Evolutionary conservation across 148 eudicot genomes (phyloP).

Genomic region (Diospyros lotus): DNA sequence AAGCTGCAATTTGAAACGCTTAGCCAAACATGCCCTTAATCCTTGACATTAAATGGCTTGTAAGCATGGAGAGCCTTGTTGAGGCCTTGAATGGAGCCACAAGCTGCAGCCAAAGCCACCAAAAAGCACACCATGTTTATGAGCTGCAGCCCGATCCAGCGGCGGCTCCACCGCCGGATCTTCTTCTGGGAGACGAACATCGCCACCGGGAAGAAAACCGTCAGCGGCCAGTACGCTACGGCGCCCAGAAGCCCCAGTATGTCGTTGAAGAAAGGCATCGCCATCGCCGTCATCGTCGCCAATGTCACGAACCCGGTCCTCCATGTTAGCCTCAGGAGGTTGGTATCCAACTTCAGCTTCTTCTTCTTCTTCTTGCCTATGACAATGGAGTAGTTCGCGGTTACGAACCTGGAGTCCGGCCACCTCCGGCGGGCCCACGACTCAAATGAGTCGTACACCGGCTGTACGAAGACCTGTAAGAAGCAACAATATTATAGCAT

Average conservation of each 20-base stretch:
- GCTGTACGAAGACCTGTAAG: conserved; percentile 8
- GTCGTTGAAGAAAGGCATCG: conserved; percentile 23
- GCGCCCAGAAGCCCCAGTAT: conserved; percentile 19
- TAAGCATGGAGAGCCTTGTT: neutral
- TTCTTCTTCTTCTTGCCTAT: conserved; percentile 3
- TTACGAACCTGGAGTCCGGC: conserved; percentile 11
- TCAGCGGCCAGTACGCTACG: conserved; percentile 16
- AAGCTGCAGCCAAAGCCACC: conserved; percentile 17
- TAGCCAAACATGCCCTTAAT: too few species aligned
- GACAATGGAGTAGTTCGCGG: conserved; percentile 5
- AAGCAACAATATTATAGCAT: neutral
- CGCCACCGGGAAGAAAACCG: conserved; percentile 20
- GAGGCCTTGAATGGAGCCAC: conserved; percentile 15
- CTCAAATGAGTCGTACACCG: conserved; percentile 6
- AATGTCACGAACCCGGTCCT: conserved; percentile 11
- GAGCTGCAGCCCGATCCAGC: conserved; percentile 14
- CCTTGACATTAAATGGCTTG: conserved; percentile 11
- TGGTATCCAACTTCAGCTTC: conserved; percentile 3
- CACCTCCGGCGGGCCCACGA: conserved; percentile 9
- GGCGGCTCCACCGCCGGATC: conserved; percentile 3
- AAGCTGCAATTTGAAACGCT: too few species aligned
- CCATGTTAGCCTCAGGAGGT: conserved; percentile 18
- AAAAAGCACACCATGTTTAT: conserved; percentile 5
- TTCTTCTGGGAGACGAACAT: conserved; percentile 12
- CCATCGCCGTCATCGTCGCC: conserved; percentile 13